Evolutionary conservation across 768 basidiomycete genomes (phyloP).

Genomic region (Pisolithus albus): DNA sequence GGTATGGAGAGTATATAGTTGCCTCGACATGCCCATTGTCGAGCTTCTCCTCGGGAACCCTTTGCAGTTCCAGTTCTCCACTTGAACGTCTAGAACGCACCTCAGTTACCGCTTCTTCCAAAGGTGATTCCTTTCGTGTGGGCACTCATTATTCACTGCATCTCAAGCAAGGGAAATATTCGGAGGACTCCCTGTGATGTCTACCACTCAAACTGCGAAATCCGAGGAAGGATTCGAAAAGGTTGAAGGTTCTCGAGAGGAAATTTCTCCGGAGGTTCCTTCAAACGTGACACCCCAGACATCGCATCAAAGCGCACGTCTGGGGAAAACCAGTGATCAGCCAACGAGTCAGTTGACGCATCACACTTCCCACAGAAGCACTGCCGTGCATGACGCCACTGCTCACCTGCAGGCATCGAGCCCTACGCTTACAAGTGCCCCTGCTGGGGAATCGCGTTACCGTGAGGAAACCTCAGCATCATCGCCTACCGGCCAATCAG

Average conservation of each 20-base stretch:
- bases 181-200: too few relatives aligned
- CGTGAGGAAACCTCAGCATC: conserved; percentile 3
- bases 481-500: conserved; percentile 6
- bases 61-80: too few relatives aligned
- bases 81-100: too few relatives aligned
- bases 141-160: too few relatives aligned
- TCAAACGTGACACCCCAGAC: conserved; percentile 15
- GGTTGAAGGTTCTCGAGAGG: neutral
- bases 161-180: too few relatives aligned
- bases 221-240: too few relatives aligned
- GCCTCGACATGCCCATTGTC: too few relatives aligned
- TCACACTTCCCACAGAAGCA: conserved; percentile 2
- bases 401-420: conserved; percentile 26
- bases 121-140: too few relatives aligned
- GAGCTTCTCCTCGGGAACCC: too few relatives aligned
- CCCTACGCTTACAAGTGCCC: conserved; percentile 4
- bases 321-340: conserved; percentile 1
- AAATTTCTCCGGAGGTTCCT: neutral
- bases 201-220: too few relatives aligned
- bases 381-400: neutral
- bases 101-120: too few relatives aligned
- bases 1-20: too few relatives aligned
- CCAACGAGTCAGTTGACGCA: conserved; percentile 13
- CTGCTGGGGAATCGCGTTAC: neutral
- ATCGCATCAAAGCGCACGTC: conserved; percentile 11